phyloP scores from a whole-genome alignment of 1,139 yeast genomes.

The Sugiyamaella sp. region DNA sequence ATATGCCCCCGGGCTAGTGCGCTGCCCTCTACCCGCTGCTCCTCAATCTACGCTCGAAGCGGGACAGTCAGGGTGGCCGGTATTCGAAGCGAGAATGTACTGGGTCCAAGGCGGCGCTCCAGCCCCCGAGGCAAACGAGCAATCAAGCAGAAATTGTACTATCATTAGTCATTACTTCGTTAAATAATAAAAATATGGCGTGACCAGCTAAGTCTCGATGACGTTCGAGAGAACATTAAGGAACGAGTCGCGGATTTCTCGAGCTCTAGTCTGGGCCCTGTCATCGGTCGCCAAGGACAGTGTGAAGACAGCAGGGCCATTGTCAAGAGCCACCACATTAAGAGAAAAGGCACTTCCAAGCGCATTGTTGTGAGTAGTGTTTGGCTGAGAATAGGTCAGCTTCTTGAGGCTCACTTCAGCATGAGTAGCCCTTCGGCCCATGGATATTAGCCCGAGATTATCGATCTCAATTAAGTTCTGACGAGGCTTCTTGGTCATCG shows the following conservation, averaged over 20 bases:
- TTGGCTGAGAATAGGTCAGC: conserved; percentile 25
- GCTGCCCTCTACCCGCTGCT: neutral
- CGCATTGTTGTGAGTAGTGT: conserved; percentile 11
- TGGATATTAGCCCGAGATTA: conserved; percentile 30
- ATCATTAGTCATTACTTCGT: conserved; percentile 11
- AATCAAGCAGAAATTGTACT: neutral
- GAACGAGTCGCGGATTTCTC: conserved; percentile 24
- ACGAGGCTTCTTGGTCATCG: conserved; percentile 18
- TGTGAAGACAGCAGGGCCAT: conserved; percentile 23
- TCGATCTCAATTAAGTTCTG: conserved; percentile 29
- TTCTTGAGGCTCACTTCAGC: conserved; percentile 10
- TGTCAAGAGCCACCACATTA: conserved; percentile 24
- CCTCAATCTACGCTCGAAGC: neutral
- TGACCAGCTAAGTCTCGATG: conserved; percentile 7
- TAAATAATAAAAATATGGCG: neutral
- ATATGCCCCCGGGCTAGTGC: neutral
- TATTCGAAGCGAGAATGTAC: too few relatives aligned
- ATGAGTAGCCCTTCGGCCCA: neutral
- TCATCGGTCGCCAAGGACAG: conserved; percentile 22
- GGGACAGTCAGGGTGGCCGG: neutral
- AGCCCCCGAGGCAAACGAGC: neutral
- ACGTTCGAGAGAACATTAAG: conserved; percentile 20
- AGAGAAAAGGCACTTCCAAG: conserved; percentile 22
- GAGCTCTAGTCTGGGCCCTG: conserved; percentile 1
- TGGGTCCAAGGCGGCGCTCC: neutral